A percentile compares a stretch with the other conserved stretches of the same genome.
phyloP scores from a whole-genome alignment of 108 stramenopile species.

The Conticribra guillardii region DNA sequence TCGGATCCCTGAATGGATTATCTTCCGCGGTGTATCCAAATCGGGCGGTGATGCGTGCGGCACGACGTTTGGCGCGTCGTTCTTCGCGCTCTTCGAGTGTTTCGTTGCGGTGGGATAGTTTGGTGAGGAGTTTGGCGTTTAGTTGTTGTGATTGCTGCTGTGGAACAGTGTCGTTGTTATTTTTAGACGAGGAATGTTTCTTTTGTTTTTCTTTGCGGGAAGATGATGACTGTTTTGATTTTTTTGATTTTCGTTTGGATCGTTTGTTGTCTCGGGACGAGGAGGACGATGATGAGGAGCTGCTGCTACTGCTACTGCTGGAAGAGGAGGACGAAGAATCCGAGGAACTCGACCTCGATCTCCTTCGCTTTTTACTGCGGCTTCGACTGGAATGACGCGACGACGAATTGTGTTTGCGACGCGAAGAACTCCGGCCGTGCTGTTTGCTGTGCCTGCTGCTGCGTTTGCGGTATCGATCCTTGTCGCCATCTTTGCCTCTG shows the following conservation, averaged over 20 bases:
- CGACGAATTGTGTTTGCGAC: conserved; percentile 5
- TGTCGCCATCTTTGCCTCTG: too few species aligned
- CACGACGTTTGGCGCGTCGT: conserved; percentile 78
- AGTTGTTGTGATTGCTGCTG: conserved; percentile 36
- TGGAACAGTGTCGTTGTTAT: conserved; percentile 9
- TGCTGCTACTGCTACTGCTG: conserved; percentile 4
- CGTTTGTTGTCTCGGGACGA: not conserved
- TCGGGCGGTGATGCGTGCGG: conserved; percentile 71
- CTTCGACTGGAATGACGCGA: conserved; percentile 19
- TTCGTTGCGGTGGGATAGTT: conserved; percentile 73
- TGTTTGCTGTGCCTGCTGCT: too few species aligned
- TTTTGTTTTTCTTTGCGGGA: conserved; percentile 25
- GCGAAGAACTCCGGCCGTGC: not conserved
- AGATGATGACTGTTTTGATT: conserved; percentile 34
- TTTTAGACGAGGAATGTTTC: conserved; percentile 9
- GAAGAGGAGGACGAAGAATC: conserved; percentile 30
- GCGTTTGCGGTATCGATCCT: too few species aligned
- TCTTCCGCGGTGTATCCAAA: conserved; percentile 98
- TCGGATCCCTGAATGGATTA: conserved; percentile 99
- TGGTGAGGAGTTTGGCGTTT: conserved; percentile 69
- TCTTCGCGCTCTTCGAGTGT: conserved; percentile 85
- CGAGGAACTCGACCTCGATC: conserved; percentile 26
- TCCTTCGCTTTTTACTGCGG: conserved; percentile 21
- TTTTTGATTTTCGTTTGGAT: conserved; percentile 23
- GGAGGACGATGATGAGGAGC: conserved; percentile 21